These are phyloP conservation scores for Physaria fendleri DNA, from an alignment of 345 rosid species.

Conservation along the genomic window DNA sequence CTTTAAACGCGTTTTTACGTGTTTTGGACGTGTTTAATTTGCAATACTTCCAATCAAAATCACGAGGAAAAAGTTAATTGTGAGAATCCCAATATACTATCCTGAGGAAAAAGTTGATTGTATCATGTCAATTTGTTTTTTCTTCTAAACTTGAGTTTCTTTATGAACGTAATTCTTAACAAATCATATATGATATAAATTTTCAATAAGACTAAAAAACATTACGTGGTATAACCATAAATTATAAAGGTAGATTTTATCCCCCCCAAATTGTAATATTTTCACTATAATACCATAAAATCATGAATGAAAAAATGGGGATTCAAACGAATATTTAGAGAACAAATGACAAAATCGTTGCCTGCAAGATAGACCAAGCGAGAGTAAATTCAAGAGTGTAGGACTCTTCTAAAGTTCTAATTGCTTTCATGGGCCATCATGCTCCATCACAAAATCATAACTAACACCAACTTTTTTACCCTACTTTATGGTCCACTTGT, in stretches of 20 bases:
- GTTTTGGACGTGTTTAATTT: too few species aligned
- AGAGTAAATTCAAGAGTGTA: conserved; percentile 22
- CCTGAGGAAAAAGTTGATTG: too few species aligned
- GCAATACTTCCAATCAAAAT: too few species aligned
- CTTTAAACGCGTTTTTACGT: too few species aligned
- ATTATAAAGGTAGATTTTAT: background rate
- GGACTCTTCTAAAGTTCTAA: conserved; percentile 27
- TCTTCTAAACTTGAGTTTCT: background rate
- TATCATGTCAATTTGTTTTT: background rate
- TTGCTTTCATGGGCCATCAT: background rate
- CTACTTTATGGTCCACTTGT: conserved; percentile 7
- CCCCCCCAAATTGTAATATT: background rate
- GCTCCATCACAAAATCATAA: conserved; percentile 4
- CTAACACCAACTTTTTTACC: conserved; percentile 19
- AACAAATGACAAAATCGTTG: conserved; percentile 5
- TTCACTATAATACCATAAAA: background rate
- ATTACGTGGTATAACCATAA: background rate
- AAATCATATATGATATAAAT: background rate
- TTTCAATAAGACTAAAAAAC: background rate
- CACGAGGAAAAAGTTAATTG: too few species aligned
- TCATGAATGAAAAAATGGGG: background rate
- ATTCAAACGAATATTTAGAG: background rate
- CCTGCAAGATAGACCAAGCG: conserved; percentile 27
- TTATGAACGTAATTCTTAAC: background rate
- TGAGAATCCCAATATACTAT: too few species aligned